A percentile compares a stretch with the other conserved stretches of the same genome.
phyloP scores from a whole-genome alignment of 2,329 filamentous ascomycete species.

The Alternaria viburni region DNA sequence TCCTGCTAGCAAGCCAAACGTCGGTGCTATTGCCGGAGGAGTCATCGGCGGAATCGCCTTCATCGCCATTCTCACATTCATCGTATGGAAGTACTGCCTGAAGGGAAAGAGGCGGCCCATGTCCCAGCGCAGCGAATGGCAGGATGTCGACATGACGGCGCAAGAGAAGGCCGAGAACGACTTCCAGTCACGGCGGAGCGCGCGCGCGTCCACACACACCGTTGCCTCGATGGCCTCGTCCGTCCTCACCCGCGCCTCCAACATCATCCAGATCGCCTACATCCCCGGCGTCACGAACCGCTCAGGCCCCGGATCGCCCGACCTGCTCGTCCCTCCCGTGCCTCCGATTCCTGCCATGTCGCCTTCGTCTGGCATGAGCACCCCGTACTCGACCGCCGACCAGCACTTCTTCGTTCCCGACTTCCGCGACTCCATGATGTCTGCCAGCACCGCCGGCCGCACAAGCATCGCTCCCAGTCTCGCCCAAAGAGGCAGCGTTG shows the following conservation, averaged over 20 bases:
- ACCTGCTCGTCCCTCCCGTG: slow-evolving; percentile 84
- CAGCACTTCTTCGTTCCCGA: slow-evolving; percentile 96
- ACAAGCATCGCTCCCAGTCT: slow-evolving; percentile 58
- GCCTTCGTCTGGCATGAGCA: slow-evolving; percentile 63
- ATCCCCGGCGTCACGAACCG: slow-evolving; percentile 97
- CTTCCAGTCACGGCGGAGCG: slow-evolving; percentile 61
- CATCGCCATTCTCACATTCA: slow-evolving; percentile 75
- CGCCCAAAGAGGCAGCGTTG: slow-evolving; percentile 65
- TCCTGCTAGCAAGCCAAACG: slow-evolving; percentile 60
- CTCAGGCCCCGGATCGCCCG: slow-evolving; percentile 81
- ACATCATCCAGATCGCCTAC: slow-evolving; percentile 99
- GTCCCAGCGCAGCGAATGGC: slow-evolving; percentile 60
- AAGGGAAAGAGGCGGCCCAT: slow-evolving; percentile 75
- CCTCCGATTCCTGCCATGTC: slow-evolving; percentile 78
- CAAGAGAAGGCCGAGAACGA: slow-evolving; percentile 65
- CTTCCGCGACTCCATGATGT: slow-evolving; percentile 89
- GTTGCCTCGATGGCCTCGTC: slow-evolving; percentile 93
- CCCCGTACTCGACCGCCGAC: slow-evolving; percentile 66
- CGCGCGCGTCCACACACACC: slow-evolving; percentile 81
- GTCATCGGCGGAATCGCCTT: slow-evolving; percentile 83
- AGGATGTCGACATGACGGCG: slow-evolving; percentile 59
- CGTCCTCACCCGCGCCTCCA: slow-evolving; percentile 92
- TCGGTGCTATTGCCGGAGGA: slow-evolving; percentile 88
- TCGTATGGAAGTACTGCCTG: slow-evolving; percentile 88
- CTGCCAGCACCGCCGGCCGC: slow-evolving; percentile 67